These are phyloP conservation scores for Leccinellum rugosiceps DNA, from an alignment of 768 basidiomycete species.

Conservation along the genomic window DNA sequence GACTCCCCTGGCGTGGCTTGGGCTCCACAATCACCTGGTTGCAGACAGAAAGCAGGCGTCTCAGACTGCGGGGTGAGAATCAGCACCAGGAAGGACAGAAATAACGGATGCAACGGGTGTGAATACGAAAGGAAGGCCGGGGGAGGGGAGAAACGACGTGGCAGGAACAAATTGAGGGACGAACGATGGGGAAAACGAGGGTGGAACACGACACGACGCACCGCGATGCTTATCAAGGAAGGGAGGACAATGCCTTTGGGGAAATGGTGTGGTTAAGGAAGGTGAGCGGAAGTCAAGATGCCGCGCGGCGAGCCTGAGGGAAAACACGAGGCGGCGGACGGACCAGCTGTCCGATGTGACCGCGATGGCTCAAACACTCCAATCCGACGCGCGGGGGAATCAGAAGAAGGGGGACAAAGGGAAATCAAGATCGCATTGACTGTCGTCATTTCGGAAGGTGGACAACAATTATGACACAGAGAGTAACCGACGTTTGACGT, in stretches of 20 bases:
- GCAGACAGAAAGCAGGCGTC: conserved; percentile 5
- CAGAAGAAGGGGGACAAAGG: not conserved
- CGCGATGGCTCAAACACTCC: not conserved
- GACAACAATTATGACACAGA: not conserved
- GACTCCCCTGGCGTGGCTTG: conserved; percentile 14
- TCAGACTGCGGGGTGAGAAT: conserved; percentile 7
- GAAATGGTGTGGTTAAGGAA: not conserved
- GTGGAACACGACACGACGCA: conserved; percentile 1
- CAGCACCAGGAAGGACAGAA: conserved; percentile 10
- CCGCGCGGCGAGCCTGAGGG: conserved; percentile 10
- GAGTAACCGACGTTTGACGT: not conserved
- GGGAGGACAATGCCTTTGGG: not conserved
- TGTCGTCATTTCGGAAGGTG: not conserved
- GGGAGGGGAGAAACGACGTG: not conserved
- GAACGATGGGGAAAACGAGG: not conserved
- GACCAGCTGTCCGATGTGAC: conserved; percentile 1
- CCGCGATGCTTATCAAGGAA: conserved; percentile 12
- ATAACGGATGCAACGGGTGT: not conserved
- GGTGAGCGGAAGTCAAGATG: conserved; percentile 2
- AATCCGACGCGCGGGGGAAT: not conserved
- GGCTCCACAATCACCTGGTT: conserved; percentile 8
- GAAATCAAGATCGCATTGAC: not conserved
- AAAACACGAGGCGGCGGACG: conserved; percentile 19
- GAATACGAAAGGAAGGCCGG: not conserved
- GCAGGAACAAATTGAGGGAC: not conserved